Base-by-base conservation (phyloP, 2,329 filamentous ascomycete genomes). In the Cordyceps javanica region DNA sequence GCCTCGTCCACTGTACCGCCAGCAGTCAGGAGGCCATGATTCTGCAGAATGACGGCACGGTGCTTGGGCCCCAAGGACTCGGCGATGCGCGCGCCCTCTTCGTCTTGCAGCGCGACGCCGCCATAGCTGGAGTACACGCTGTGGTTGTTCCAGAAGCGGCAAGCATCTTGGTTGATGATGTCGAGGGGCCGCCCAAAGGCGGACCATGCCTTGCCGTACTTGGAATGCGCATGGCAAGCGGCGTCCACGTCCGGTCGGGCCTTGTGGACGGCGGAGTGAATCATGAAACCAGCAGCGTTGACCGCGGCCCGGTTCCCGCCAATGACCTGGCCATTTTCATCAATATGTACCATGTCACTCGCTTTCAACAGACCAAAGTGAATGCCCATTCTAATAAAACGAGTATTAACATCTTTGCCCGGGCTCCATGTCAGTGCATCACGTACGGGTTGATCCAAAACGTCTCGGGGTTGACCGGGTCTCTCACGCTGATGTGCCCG, bases 1-100 rank as follows among this genome's bases (percentile, higher is more conserved):
- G 88, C 88, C 70, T 91, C 88, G 66, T 91, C 88, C 2, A 91
- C 87, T 0, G 88, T 91, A 7, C 70, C 65, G 4, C 88, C 88
- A 0, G 89, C 87, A 0, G 86, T 89, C 52, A 91, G 70, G 36
- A 91, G 72, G 0, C 88, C 88, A 70, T 91, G 88, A 67, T 90
- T 91, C 62, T 86, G 76, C 52, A 90, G 72, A 48, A 90, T 84
- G 61, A 83, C 77, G 1, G 78, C 86, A 68, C 80, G 87, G 62
- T 81, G 81, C 0, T 75, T 69, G 26, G 63, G 59, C 0, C 87
- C 87, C 1, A 91, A 73, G 0, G 86, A 81, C 11, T 73, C 73
- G 2, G 87, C 87, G 61, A 91, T 83, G 42, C 79, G 75, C 62
- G 78, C 72, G 1, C 87, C 87, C 67, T 91, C 88, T 57, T 89